Percentiles rank a stretch among this genome's conserved stretches.
Evolutionary conservation across 2,329 filamentous ascomycete species (phyloP).

Genomic region (Colletotrichum sojae): DNA sequence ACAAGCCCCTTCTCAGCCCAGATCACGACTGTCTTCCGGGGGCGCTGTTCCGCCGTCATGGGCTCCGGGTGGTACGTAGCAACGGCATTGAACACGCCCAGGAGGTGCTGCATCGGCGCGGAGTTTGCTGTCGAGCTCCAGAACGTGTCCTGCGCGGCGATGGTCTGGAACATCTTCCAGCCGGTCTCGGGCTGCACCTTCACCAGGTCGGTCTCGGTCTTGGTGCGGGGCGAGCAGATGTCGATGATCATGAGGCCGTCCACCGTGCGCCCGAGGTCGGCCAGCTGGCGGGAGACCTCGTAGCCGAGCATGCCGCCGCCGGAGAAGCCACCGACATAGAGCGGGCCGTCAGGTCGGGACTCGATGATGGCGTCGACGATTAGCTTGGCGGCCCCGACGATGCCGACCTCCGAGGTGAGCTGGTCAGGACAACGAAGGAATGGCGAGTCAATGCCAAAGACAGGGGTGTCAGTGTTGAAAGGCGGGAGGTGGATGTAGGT

Average conservation of each 20-base stretch:
- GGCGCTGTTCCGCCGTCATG: neutral
- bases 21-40: neutral
- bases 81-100: neutral
- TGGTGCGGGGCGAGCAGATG: constrained; percentile 7
- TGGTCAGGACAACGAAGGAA: constrained; percentile 8
- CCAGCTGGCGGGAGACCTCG: constrained; percentile 17
- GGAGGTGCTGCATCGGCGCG: neutral
- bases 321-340: constrained; percentile 15
- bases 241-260: constrained; percentile 16
- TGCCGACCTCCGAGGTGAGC: constrained; percentile 4
- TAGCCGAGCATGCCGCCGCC: constrained; percentile 17
- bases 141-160: neutral
- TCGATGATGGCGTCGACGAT: constrained; percentile 12
- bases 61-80: neutral
- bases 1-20: neutral
- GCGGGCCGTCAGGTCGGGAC: neutral
- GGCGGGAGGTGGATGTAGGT: constrained; percentile 22
- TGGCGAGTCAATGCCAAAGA: constrained; percentile 24
- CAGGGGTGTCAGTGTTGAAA: neutral
- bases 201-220: neutral
- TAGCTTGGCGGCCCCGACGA: constrained; percentile 10
- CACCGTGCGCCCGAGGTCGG: neutral
- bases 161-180: constrained; percentile 6
- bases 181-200: constrained; percentile 1
- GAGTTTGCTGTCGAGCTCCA: neutral